Conservation (phyloP, 1,284 basidiomycete genomes). For the Moniliophthora roreri region DNA sequence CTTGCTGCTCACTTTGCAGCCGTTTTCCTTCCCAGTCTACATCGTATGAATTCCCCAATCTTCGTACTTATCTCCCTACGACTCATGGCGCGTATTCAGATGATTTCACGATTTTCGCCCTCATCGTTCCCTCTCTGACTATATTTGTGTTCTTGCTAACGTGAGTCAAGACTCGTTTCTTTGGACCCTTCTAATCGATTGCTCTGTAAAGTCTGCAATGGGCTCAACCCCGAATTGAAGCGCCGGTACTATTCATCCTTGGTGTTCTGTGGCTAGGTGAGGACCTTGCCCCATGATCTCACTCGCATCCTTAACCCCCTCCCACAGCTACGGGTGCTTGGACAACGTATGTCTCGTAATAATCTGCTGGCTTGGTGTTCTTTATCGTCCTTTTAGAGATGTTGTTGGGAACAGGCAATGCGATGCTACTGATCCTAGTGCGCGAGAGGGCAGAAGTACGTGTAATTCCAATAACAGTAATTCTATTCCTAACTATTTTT, state of each 20-base stretch:
- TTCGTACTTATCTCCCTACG: neutral
- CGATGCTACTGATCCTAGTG: constrained; percentile 49
- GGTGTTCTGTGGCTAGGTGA: constrained; percentile 68
- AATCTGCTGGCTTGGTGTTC: constrained; percentile 9
- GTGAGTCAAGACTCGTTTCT: constrained; percentile 35
- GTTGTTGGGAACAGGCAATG: constrained; percentile 68
- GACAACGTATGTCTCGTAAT: constrained; percentile 53
- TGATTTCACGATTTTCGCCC: constrained; percentile 67
- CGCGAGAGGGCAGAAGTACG: constrained; percentile 59
- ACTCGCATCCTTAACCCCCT: constrained; percentile 6
- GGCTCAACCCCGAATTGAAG: constrained; percentile 66
- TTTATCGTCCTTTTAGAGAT: constrained; percentile 45
- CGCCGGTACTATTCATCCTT: constrained; percentile 50
- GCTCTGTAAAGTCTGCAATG: constrained; percentile 54
- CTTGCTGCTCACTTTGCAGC: constrained; percentile 63
- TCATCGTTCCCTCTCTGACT: constrained; percentile 62
- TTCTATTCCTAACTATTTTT: constrained; percentile 3
- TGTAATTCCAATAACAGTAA: constrained; percentile 13
- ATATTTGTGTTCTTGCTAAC: constrained; percentile 57
- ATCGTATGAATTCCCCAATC: constrained; percentile 43
- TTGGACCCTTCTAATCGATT: neutral
- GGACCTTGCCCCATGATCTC: constrained; percentile 22
- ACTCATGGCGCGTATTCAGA: constrained; percentile 34
- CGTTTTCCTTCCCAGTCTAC: constrained; percentile 60
- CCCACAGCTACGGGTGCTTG: constrained; percentile 68